Base-by-base conservation (phyloP, 768 basidiomycete species). In the Boletus rubescentipes region DNA sequence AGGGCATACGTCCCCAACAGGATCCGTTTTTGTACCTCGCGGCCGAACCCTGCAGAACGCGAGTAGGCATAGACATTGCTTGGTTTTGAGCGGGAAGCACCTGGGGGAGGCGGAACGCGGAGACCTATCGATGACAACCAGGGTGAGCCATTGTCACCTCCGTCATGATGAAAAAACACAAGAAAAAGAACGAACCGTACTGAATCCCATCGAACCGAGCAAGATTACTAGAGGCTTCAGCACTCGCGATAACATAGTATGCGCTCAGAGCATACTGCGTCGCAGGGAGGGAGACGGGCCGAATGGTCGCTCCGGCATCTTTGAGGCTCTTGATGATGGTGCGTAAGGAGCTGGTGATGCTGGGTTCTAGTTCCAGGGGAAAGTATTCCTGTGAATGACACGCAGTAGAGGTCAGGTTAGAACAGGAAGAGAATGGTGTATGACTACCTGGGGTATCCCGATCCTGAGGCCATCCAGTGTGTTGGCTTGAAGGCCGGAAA, bases 241-340 rank as follows among this genome's bases (percentile, higher is more conserved):
- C 94, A 55, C 86, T 90, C 1, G 96, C 90, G 15, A 98, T 79
- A n/a, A 97, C 91, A 64, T 98, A 98, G 75, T 98, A 98, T 12
- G 93, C 89, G 51, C 93, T 92, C 5, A 98, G 77, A 0, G 92
- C 91, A 63, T 88, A 89, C 2, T 67, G 70, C 0, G 83, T 83
- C 3, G 75, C 71, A 0, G 92, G 89, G 11, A 98, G 74, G 9
- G 87, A 87, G 0, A 98, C 84, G 0, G 92, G 80, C 1, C 83
- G 70, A 30, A 97, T 61, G 1, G 74, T 73, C 0, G 91, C 93
- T 1, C 94, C 94, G 1, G 74, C 74, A 0, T 66, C 37, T 59
- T 60, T 47, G 16, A 88, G 74, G 11, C 63, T 49, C 0, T 62
- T 55, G 36, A 91, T 67, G 9, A 81, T 64, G 1, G 61, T 65